These are phyloP conservation scores for Pleoardoris graminearum DNA, from an alignment of 2,329 filamentous ascomycete species.

Conservation along the genomic window DNA sequence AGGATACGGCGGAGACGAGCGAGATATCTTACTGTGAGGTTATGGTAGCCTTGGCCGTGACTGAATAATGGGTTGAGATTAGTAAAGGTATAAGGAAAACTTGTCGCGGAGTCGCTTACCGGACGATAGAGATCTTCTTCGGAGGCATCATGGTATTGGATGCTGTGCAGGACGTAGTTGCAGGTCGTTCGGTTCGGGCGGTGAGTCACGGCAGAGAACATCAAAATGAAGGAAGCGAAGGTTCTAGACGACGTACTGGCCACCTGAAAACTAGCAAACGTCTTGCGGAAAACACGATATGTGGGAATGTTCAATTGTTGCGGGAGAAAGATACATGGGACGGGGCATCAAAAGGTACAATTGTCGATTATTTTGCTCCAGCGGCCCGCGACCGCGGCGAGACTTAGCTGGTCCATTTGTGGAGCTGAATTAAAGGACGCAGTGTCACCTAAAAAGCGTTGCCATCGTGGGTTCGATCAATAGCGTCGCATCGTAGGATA, in stretches of 20 bases:
- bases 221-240: not conserved
- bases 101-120: not conserved
- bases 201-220: conserved; percentile 7
- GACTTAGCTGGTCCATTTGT: not conserved
- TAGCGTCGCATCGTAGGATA: not conserved
- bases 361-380: not conserved
- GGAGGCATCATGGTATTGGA: not conserved
- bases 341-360: not conserved
- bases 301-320: not conserved
- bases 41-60: conserved; percentile 78
- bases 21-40: conserved; percentile 48
- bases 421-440: not conserved
- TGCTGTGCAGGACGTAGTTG: not conserved
- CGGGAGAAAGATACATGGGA: not conserved
- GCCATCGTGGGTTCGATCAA: not conserved
- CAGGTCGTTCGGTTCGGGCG: not conserved
- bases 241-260: not conserved
- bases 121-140: not conserved
- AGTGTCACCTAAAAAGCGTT: not conserved
- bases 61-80: conserved; percentile 54
- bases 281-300: not conserved
- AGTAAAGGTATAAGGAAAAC: conserved; percentile 6
- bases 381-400: not conserved
- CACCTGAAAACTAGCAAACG: not conserved
- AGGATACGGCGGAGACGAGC: not conserved